Evolutionary conservation across 352 stramenopile species (phyloP).

Genomic region (Pythium oligandrum): DNA sequence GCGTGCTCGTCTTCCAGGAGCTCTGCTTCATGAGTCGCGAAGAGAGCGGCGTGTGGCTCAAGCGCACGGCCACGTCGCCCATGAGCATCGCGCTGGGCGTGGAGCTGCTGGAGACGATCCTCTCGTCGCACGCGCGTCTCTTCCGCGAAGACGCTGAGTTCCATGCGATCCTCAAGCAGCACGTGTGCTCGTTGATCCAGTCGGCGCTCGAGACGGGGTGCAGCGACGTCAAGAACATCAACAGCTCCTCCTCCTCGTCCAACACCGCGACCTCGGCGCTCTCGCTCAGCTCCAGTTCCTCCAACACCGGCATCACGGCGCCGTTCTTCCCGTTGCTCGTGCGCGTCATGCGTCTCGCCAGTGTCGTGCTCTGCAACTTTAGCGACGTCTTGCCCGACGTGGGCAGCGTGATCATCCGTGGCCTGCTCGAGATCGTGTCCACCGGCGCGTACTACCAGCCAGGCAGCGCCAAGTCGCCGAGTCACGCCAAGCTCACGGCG

Average conservation of each 20-base stretch:
- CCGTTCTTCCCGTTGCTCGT: slow-evolving; percentile 78
- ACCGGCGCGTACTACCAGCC: slow-evolving; percentile 63
- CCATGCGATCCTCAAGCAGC: slow-evolving; percentile 73
- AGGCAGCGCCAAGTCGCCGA: slow-evolving; percentile 45
- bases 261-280: neutral
- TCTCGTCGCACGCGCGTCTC: slow-evolving; percentile 49
- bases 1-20: slow-evolving; percentile 84
- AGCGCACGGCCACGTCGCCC: slow-evolving; percentile 64
- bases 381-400: slow-evolving; percentile 58
- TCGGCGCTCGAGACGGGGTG: slow-evolving; percentile 66
- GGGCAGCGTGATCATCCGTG: slow-evolving; percentile 55
- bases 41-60: slow-evolving; percentile 82
- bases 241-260: slow-evolving; percentile 27
- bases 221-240: slow-evolving; percentile 30
- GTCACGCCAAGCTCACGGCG: slow-evolving; percentile 42
- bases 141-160: slow-evolving; percentile 78
- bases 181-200: slow-evolving; percentile 70
- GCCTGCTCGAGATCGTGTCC: slow-evolving; percentile 72
- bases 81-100: slow-evolving; percentile 76
- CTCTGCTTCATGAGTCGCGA: slow-evolving; percentile 83
- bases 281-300: neutral
- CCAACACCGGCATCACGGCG: slow-evolving; percentile 13
- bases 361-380: slow-evolving; percentile 74
- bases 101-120: slow-evolving; percentile 74
- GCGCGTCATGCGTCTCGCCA: slow-evolving; percentile 77